These are phyloP conservation scores for Letharia columbiana DNA, from an alignment of 495 filamentous ascomycete species.

Conservation along the genomic window DNA sequence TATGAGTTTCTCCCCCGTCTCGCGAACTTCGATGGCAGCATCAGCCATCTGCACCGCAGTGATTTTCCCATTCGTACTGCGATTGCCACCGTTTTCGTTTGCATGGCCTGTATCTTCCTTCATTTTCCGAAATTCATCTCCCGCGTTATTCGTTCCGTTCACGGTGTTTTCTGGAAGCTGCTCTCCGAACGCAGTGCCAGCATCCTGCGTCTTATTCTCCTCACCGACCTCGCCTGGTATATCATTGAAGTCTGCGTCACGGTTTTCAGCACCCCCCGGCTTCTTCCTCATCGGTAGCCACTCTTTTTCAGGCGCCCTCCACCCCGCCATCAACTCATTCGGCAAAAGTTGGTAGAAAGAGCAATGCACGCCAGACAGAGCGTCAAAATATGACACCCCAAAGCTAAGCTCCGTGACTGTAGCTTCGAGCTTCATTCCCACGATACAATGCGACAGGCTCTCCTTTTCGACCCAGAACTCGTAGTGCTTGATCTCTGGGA, in stretches of 20 bases:
- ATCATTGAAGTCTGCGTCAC: neutral
- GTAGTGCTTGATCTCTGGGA: conserved; percentile 33
- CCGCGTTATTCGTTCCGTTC: neutral
- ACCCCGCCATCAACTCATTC: conserved; percentile 64
- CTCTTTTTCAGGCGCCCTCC: conserved; percentile 45
- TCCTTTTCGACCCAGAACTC: conserved; percentile 62
- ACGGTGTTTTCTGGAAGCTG: neutral
- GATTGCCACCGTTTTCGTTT: neutral
- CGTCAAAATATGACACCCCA: conserved; percentile 53
- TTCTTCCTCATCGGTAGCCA: conserved; percentile 21
- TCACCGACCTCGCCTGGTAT: conserved; percentile 21
- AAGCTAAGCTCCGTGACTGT: conserved; percentile 53
- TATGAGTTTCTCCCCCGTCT: conserved; percentile 18
- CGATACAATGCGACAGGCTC: conserved; percentile 51
- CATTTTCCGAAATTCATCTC: neutral
- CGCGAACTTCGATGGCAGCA: conserved; percentile 15
- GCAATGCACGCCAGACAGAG: conserved; percentile 44
- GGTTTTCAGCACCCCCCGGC: neutral
- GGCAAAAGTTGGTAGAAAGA: conserved; percentile 54
- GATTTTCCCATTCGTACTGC: neutral
- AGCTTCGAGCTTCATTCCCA: conserved; percentile 69
- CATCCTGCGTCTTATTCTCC: conserved; percentile 10
- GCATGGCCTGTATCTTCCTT: neutral
- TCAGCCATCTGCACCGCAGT: neutral
- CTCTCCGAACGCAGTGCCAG: conserved; percentile 6